These are phyloP conservation scores for Saccharomyces hybrid DNA, from an alignment of 1,139 yeast genomes.

Conservation along the genomic window DNA sequence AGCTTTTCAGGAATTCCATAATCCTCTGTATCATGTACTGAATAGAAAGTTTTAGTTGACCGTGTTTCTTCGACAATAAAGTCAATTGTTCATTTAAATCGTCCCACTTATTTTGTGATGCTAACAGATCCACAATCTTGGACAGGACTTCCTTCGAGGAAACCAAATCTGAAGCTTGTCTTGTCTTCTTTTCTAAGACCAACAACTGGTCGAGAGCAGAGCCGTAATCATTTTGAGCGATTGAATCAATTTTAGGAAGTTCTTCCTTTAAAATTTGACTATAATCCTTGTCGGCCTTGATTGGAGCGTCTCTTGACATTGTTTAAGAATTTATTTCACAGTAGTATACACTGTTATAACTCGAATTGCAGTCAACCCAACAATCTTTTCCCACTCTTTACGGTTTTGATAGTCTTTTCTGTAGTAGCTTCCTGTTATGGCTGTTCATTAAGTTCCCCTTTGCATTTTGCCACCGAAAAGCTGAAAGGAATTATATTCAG, in stretches of 20 bases:
- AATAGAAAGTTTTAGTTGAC: conserved; percentile 84
- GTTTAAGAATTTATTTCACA: not conserved
- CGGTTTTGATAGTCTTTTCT: not conserved
- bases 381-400: not conserved
- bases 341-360: not conserved
- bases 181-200: conserved; percentile 82
- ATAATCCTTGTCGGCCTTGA: conserved; percentile 92
- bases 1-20: conserved; percentile 46
- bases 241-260: conserved; percentile 67
- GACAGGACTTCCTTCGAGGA: conserved; percentile 82
- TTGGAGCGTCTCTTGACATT: conserved; percentile 86
- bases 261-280: conserved; percentile 76
- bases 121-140: conserved; percentile 61
- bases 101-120: conserved; percentile 62
- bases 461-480: conserved; percentile 2
- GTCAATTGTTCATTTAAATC: conserved; percentile 75
- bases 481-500: not conserved
- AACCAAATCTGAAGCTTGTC: conserved; percentile 87
- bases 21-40: conserved; percentile 70
- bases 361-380: not conserved
- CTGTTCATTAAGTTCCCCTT: not conserved
- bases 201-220: conserved; percentile 74
- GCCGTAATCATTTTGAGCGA: conserved; percentile 52
- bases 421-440: not conserved
- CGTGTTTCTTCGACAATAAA: conserved; percentile 87